phyloP scores from a whole-genome alignment of 257 asterid genomes.

The Cruciata laevipes region DNA sequence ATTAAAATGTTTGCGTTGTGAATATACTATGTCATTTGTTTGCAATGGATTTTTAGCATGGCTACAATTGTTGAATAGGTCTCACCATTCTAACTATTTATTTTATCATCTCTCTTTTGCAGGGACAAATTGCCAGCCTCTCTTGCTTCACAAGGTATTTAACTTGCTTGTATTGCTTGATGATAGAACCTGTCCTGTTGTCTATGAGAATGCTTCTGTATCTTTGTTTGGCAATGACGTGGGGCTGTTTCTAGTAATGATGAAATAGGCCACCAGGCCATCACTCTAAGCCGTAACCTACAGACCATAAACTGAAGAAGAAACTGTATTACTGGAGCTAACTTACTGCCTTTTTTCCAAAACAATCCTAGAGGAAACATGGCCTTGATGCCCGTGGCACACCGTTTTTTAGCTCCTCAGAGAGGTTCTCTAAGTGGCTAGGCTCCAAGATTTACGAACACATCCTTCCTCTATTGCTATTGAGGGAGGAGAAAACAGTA shows the following conservation, averaged over 20 bases:
- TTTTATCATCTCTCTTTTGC: slow-evolving; percentile 16
- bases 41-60: slow-evolving; percentile 4
- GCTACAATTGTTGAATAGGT: neutral
- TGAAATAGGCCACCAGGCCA: no score
- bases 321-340: no score
- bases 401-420: no score
- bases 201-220: neutral
- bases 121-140: slow-evolving; percentile 77
- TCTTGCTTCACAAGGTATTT: slow-evolving; percentile 67
- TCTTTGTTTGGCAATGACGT: neutral
- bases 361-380: no score
- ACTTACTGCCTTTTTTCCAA: no score
- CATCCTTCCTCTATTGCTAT: no score
- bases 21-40: neutral
- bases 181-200: slow-evolving; percentile 3
- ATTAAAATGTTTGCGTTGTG: neutral
- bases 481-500: no score
- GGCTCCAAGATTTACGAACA: no score
- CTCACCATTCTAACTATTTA: neutral
- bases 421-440: no score
- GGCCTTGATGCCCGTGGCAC: no score
- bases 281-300: no score
- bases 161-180: slow-evolving; percentile 12
- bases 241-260: neutral
- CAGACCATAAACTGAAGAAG: no score